Evolutionary conservation across 176 grass and related monocot genomes (phyloP).

Genomic region (Eremochloa ophiuroides): DNA sequence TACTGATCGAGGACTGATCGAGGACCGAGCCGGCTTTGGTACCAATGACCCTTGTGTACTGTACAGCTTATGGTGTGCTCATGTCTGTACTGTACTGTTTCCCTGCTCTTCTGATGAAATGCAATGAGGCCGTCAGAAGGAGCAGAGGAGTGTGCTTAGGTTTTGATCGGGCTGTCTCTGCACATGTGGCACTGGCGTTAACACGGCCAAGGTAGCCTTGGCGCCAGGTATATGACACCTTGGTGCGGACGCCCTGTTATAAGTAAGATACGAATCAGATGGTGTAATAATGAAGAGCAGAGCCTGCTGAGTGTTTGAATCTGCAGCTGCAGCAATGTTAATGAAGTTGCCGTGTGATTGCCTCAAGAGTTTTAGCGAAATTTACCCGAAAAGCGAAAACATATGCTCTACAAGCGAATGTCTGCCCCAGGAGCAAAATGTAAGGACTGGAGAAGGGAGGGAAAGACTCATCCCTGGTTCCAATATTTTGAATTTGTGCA

Average conservation of each 20-base stretch:
- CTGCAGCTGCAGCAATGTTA: not conserved
- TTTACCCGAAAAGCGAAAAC: not conserved
- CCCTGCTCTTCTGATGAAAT: slow-evolving; percentile 26
- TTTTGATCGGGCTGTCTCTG: slow-evolving; percentile 18
- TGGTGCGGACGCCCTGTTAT: not conserved
- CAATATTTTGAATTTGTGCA: too few relatives aligned
- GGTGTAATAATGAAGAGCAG: slow-evolving; percentile 1
- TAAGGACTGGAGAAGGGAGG: not conserved
- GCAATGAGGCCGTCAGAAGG: slow-evolving; percentile 1
- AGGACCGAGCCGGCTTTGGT: not conserved
- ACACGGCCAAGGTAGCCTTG: slow-evolving; percentile 5
- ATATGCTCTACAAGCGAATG: not conserved
- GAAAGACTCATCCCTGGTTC: too few relatives aligned
- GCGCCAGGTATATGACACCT: not conserved
- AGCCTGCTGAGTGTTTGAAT: not conserved
- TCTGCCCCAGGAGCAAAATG: not conserved
- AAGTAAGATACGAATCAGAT: not conserved
- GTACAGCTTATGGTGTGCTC: slow-evolving; percentile 10
- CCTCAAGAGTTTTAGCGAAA: not conserved
- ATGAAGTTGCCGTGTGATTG: not conserved
- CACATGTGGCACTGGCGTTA: slow-evolving; percentile 27
- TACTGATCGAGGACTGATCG: slow-evolving; percentile 24
- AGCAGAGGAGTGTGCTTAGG: slow-evolving; percentile 27
- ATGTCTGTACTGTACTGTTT: not conserved
- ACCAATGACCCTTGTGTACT: not conserved